These are phyloP conservation scores for Solanum megistacrolobum DNA, from an alignment of 257 asterid genomes.

Conservation along the genomic window DNA sequence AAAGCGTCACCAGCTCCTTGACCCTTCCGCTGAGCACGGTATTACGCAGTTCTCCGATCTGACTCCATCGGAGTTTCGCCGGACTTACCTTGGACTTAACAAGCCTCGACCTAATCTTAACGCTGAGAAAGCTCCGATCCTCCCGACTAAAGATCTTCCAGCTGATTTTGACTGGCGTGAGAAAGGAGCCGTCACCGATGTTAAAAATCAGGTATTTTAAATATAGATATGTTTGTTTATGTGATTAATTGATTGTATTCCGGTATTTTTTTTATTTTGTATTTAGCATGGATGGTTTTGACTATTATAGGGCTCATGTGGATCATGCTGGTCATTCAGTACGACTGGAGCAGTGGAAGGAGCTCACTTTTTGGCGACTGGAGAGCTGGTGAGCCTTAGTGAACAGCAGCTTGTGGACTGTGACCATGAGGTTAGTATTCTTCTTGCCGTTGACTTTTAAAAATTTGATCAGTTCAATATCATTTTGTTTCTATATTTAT, in stretches of 20 bases:
- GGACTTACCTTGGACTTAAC: slow-evolving; percentile 44
- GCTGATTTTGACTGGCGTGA: slow-evolving; percentile 82
- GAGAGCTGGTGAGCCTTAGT: slow-evolving; percentile 80
- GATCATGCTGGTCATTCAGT: slow-evolving; percentile 98
- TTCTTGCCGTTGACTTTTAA: not conserved
- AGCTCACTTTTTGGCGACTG: slow-evolving; percentile 71
- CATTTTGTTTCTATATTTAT: not conserved
- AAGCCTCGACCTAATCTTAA: slow-evolving; percentile 33
- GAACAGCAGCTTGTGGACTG: slow-evolving; percentile 99
- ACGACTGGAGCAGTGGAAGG: slow-evolving; percentile 84
- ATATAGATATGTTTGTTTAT: not conserved
- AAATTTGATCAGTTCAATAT: not conserved
- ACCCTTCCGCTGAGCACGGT: slow-evolving; percentile 81
- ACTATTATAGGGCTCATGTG: slow-evolving; percentile 68
- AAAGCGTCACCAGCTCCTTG: slow-evolving; percentile 63
- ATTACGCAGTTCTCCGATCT: slow-evolving; percentile 75
- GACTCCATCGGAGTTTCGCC: slow-evolving; percentile 67
- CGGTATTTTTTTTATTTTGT: not conserved
- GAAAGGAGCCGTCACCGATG: slow-evolving; percentile 71
- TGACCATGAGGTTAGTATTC: slow-evolving; percentile 68
- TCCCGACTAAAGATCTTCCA: slow-evolving; percentile 65
- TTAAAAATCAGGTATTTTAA: slow-evolving; percentile 66
- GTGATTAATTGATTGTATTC: not conserved
- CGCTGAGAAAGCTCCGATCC: slow-evolving; percentile 56
- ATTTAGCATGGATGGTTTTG: not conserved